Evolutionary conservation across 257 asterid genomes (phyloP).

Genomic region (Petunia secreta): DNA sequence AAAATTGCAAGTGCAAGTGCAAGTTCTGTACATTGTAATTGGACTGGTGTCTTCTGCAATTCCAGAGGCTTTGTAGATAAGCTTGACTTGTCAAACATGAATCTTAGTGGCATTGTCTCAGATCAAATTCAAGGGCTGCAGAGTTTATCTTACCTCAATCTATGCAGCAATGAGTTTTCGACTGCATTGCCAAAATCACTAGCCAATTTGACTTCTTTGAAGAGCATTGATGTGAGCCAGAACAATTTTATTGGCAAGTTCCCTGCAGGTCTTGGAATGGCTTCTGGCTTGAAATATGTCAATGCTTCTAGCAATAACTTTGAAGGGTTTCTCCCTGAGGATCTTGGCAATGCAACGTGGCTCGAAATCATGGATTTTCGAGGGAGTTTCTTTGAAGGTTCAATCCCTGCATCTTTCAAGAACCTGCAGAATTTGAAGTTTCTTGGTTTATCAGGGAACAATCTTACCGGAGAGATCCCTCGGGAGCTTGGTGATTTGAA

Average conservation of each 20-base stretch:
- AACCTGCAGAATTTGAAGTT: slow-evolving; percentile 56
- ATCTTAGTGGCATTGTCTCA: slow-evolving; percentile 64
- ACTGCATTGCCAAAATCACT: slow-evolving; percentile 48
- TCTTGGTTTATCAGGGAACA: slow-evolving; percentile 78
- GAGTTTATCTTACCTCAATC: slow-evolving; percentile 45
- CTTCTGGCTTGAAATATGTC: slow-evolving; percentile 44
- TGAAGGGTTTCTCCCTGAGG: slow-evolving; percentile 63
- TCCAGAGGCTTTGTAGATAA: slow-evolving; percentile 49
- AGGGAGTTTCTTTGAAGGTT: slow-evolving; percentile 72
- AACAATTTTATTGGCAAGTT: slow-evolving; percentile 63
- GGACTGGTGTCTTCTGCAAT: slow-evolving; percentile 72
- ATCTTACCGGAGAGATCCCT: slow-evolving; percentile 69
- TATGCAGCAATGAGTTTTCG: slow-evolving; percentile 56
- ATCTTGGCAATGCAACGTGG: slow-evolving; percentile 49
- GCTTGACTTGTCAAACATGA: slow-evolving; percentile 69
- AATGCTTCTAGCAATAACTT: slow-evolving; percentile 84
- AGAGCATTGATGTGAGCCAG: slow-evolving; percentile 61
- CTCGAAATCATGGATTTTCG: slow-evolving; percentile 65
- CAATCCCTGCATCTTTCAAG: slow-evolving; percentile 65
- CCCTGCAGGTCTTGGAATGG: slow-evolving; percentile 59
- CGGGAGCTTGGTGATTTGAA: slow-evolving; percentile 56
- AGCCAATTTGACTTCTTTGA: slow-evolving; percentile 48
- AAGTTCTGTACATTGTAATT: slow-evolving; percentile 47
- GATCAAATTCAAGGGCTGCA: slow-evolving; percentile 47
- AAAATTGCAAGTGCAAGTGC: slow-evolving; percentile 5